Conservation (phyloP, 1,139 yeast species). For the Taphrina confusa region DNA sequence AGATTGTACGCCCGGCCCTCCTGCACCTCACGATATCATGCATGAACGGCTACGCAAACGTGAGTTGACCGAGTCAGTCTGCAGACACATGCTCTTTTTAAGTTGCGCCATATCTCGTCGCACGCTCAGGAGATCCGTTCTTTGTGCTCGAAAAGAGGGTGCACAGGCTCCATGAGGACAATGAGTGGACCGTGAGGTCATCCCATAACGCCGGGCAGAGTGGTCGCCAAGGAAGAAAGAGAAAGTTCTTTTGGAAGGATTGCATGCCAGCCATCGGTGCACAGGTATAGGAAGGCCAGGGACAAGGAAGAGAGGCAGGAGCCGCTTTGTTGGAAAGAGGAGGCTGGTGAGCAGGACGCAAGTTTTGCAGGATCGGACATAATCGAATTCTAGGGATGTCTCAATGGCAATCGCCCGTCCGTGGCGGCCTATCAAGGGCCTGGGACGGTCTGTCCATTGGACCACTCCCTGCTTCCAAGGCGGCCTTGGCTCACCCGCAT, state of each 20-base stretch:
- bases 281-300: not conserved
- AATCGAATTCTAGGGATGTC: not conserved
- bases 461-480: slow-evolving; percentile 6
- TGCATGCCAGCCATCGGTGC: not conserved
- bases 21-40: not conserved
- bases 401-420: not conserved
- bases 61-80: too few relatives aligned
- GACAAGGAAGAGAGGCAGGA: not conserved
- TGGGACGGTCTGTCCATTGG: not conserved
- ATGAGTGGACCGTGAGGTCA: not conserved
- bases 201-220: not conserved
- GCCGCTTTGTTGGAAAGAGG: not conserved
- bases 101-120: too few relatives aligned
- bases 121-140: too few relatives aligned
- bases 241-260: slow-evolving; percentile 8
- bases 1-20: slow-evolving; percentile 9
- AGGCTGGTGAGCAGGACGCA: slow-evolving; percentile 11
- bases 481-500: slow-evolving; percentile 1
- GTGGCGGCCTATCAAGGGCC: slow-evolving; percentile 2
- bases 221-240: slow-evolving; percentile 5
- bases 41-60: too few relatives aligned
- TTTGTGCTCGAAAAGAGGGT: too few relatives aligned
- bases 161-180: too few relatives aligned
- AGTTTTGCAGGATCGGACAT: too few relatives aligned
- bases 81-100: too few relatives aligned